phyloP scores from a whole-genome alignment of 176 grass and related monocot species.

The Hordeum marinum region DNA sequence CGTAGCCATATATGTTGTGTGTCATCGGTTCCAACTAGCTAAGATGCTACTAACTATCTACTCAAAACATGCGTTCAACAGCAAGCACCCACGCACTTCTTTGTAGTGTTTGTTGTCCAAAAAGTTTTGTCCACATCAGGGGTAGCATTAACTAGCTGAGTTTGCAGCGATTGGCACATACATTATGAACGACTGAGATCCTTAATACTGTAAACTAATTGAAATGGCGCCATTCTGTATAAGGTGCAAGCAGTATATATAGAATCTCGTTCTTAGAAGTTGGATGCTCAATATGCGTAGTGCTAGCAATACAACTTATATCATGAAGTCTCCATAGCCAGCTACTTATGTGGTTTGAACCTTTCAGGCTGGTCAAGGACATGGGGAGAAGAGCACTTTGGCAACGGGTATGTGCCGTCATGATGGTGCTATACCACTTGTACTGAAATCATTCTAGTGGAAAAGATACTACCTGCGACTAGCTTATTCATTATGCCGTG shows the following conservation, averaged over 20 bases:
- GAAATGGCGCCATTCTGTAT: background rate
- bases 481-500: too few relatives aligned
- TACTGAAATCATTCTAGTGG: background rate
- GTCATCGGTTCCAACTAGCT: background rate
- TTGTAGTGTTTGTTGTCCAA: background rate
- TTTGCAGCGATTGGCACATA: background rate
- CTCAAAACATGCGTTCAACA: background rate
- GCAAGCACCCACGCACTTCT: background rate
- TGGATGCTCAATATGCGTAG: background rate
- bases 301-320: background rate
- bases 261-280: background rate
- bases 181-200: background rate
- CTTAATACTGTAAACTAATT: too few relatives aligned
- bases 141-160: background rate
- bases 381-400: slow-evolving; percentile 97
- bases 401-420: slow-evolving; percentile 61
- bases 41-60: background rate
- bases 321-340: background rate
- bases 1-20: background rate
- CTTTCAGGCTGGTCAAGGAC: slow-evolving; percentile 97
- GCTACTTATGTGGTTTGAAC: background rate
- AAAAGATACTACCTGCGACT: too few relatives aligned
- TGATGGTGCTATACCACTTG: background rate
- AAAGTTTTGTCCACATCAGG: background rate
- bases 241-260: background rate